Conservation (phyloP, 768 basidiomycete species). For the Lactarius akahatsu region DNA sequence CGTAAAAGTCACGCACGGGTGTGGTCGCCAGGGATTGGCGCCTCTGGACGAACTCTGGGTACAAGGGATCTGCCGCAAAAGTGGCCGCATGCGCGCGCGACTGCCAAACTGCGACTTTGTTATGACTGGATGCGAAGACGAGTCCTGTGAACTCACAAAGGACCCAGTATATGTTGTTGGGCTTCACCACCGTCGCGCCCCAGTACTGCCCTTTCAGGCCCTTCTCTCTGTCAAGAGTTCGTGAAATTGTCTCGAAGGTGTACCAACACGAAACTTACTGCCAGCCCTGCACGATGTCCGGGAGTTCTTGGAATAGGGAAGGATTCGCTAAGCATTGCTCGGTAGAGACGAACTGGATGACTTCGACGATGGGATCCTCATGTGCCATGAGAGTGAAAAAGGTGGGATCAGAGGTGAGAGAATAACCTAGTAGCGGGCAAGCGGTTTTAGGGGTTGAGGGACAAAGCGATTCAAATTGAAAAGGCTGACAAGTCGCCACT, state of each 20-base stretch:
- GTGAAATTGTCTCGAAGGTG: background rate
- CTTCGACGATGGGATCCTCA: conserved; percentile 3
- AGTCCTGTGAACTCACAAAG: no score
- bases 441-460: background rate
- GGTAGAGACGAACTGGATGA: conserved; percentile 5
- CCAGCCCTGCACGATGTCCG: conserved; percentile 5
- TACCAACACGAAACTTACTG: conserved; percentile 3
- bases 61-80: no score
- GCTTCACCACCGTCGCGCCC: no score
- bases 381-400: background rate
- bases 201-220: no score
- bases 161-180: no score
- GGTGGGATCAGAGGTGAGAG: background rate
- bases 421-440: background rate
- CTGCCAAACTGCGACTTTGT: no score
- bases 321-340: conserved; percentile 1
- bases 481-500: background rate
- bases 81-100: no score
- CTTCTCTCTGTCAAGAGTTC: conserved; percentile 3
- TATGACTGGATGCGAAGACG: no score
- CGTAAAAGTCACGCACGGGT: background rate
- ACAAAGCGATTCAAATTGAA: background rate
- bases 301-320: conserved; percentile 8
- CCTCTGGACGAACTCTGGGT: background rate
- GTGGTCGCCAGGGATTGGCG: background rate